These are phyloP conservation scores for Candida sanyaensis DNA, from an alignment of 1,139 yeast species.

Conservation along the genomic window DNA sequence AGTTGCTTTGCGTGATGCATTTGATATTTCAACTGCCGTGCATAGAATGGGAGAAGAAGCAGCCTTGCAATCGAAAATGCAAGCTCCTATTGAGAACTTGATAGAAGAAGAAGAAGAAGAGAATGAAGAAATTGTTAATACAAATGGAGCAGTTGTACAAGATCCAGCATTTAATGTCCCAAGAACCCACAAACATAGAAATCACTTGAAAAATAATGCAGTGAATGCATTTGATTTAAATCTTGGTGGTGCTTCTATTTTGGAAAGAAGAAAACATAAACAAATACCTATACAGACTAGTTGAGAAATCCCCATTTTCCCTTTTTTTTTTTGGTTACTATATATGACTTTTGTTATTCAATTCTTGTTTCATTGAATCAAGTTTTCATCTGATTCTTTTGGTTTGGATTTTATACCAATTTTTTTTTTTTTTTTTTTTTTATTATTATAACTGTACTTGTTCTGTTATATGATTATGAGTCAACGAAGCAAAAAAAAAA, in stretches of 20 bases:
- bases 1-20: conserved; percentile 89
- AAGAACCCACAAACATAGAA: conserved; percentile 17
- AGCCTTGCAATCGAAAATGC: conserved; percentile 41
- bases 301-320: neutral
- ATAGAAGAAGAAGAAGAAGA: conserved; percentile 45
- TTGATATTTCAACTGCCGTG: conserved; percentile 92
- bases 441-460: no score
- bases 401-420: no score
- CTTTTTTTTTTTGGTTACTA: neutral
- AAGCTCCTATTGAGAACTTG: conserved; percentile 25
- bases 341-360: neutral
- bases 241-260: conserved; percentile 76
- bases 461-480: no score
- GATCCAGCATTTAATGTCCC: conserved; percentile 11
- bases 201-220: conserved; percentile 13
- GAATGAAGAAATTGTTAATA: conserved; percentile 22
- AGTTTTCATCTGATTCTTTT: no score
- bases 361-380: neutral
- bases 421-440: no score
- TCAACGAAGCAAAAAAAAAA: no score
- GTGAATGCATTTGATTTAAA: conserved; percentile 62
- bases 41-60: conserved; percentile 92
- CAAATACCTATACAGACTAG: conserved; percentile 14
- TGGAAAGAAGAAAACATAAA: conserved; percentile 67
- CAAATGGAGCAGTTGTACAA: conserved; percentile 24